Percentiles rank a stretch among this genome's conserved stretches.
phyloP scores from a whole-genome alignment of 2,329 filamentous ascomycete genomes.

The Xylariaceae sp. region DNA sequence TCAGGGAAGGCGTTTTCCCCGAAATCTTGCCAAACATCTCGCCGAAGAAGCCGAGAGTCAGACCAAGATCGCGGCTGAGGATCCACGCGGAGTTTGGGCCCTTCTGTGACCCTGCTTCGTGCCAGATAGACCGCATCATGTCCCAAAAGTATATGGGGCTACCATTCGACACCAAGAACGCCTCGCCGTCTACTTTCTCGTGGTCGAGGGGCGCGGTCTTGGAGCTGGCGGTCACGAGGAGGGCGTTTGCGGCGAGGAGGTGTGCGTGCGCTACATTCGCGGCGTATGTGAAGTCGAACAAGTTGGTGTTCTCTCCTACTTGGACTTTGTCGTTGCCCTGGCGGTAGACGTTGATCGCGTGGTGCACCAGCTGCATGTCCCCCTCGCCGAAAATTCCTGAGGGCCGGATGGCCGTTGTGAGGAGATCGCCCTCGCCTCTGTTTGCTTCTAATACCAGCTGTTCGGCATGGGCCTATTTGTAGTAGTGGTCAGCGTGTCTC shows the following conservation, averaged over 20 bases:
- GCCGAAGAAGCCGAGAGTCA: constrained; percentile 50
- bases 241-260: constrained; percentile 72
- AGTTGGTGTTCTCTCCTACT: constrained; percentile 67
- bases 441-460: constrained; percentile 75
- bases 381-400: constrained; percentile 90
- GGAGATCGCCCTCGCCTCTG: constrained; percentile 55
- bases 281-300: constrained; percentile 65
- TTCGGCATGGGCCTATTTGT: constrained; percentile 69
- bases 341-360: constrained; percentile 69
- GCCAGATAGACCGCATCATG: constrained; percentile 77
- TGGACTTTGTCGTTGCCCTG: constrained; percentile 72
- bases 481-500: constrained; percentile 11
- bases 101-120: constrained; percentile 50
- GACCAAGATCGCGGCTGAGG: constrained; percentile 50
- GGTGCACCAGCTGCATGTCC: constrained; percentile 72
- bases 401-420: constrained; percentile 79
- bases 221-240: constrained; percentile 61
- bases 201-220: constrained; percentile 62
- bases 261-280: constrained; percentile 72
- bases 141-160: constrained; percentile 89
- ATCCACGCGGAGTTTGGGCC: constrained; percentile 56
- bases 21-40: constrained; percentile 52
- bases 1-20: constrained; percentile 56
- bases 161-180: constrained; percentile 89
- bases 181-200: constrained; percentile 78